A percentile compares a stretch with the other conserved stretches of the same genome.
Conservation (phyloP, 768 basidiomycete genomes). For the Hygrocybe punicea region DNA sequence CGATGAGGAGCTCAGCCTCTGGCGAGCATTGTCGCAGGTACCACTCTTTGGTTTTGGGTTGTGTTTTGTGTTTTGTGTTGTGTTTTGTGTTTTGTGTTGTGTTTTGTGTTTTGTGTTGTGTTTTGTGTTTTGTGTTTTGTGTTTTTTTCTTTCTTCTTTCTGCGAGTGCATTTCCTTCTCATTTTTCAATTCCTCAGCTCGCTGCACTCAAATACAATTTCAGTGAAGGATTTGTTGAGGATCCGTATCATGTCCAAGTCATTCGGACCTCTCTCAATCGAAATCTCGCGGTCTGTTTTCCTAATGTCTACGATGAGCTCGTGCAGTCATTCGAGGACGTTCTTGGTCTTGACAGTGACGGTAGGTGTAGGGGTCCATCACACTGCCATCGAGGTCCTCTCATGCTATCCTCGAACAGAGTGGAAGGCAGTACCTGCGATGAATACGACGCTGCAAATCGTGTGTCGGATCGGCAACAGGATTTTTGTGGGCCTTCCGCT, state of each 20-base stretch:
- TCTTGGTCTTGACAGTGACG: conserved; percentile 29
- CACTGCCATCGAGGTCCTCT: not conserved
- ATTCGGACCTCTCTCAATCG: conserved; percentile 36
- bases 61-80: not conserved
- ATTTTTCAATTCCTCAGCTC: conserved; percentile 10
- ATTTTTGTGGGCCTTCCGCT: conserved; percentile 34
- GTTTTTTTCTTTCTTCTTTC: too few relatives aligned
- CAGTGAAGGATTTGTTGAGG: conserved; percentile 27
- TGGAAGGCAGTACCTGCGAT: conserved; percentile 16
- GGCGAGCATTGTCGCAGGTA: conserved; percentile 29
- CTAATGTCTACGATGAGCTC: conserved; percentile 47
- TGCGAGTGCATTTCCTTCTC: not conserved
- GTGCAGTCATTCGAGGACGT: conserved; percentile 38
- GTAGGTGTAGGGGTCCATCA: conserved; percentile 13
- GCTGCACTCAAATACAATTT: conserved; percentile 36
- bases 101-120: not conserved
- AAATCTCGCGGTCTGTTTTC: conserved; percentile 32
- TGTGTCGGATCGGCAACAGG: conserved; percentile 32
- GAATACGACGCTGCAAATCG: conserved; percentile 22
- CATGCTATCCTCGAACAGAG: not conserved
- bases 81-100: not conserved
- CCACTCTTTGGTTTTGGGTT: not conserved
- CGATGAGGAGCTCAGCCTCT: conserved; percentile 29
- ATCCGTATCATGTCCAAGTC: conserved; percentile 39
- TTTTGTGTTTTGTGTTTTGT: not conserved